Base-by-base conservation (phyloP, 495 filamentous ascomycete species). In the Neurospora sp. region DNA sequence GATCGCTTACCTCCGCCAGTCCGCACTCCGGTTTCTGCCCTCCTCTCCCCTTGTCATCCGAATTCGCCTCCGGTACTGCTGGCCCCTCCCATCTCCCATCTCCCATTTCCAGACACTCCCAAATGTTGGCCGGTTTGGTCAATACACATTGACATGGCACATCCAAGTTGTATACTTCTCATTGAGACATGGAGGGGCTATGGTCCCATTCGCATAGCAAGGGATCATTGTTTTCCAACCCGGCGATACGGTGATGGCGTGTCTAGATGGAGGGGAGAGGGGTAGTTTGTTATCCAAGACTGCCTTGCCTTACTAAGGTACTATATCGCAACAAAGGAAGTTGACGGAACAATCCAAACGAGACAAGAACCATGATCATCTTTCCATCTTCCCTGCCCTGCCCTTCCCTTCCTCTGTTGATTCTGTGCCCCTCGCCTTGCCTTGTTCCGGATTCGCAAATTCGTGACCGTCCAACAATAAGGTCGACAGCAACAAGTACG, bases 1-100 rank as follows among this genome's bases (percentile, higher is more conserved):
- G 40, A 66, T 73, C 77, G 76, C 75, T 78, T 77, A 75, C 73
- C 73, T 75, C 75, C 75, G 74, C 31, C 31, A n/a, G 18, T 68
- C 69, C 46, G 40, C 59, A n/a, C 41, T 46, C 18, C 42, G 18
- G 7, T 20, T 42, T 66, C 3, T 35, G 20, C 3, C 0, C 1
- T 3, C 12, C 2, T 27, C 27, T 27, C 12, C 10, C 12, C 27
- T 12, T 11, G 40, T 44, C 8, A 7, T 66, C 14, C 53, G 53
- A 66, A 16, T 18, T 61, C 3, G 53, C 53, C 27, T 61, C 53
- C 53, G 53, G 53, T 59, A 31, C 53, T 37, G 53, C 12, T 66
- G 27, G 53, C 14, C 53, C 53, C 27, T 66, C 3, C 53, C 14
- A 66, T 18, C 14, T 61, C 53, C 20, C 12, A 61, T 27, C 6